Percentiles rank a stretch among this genome's conserved stretches.
These are phyloP conservation scores for Sphagnum fallax DNA, from an alignment of 228 moss, liverwort and hornwort species.

Conservation along the genomic window DNA sequence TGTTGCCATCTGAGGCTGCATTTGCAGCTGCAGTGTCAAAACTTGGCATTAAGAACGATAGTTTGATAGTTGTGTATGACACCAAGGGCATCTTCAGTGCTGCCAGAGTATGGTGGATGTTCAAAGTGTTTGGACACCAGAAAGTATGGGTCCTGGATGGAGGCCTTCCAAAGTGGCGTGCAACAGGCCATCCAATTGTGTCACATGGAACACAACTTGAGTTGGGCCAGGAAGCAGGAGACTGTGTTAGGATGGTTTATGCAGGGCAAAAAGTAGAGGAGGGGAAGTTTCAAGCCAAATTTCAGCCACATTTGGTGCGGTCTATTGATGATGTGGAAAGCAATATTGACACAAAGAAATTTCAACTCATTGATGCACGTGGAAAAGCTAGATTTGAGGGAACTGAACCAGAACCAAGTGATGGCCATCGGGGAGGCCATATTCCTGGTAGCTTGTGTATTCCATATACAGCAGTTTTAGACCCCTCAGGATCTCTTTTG, in stretches of 20 bases:
- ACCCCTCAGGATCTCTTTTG: slow-evolving; percentile 54
- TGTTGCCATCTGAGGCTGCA: slow-evolving; percentile 83
- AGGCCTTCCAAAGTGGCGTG: slow-evolving; percentile 81
- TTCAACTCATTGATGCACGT: slow-evolving; percentile 84
- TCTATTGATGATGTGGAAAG: slow-evolving; percentile 75
- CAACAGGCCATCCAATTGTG: slow-evolving; percentile 39
- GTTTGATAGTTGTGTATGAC: slow-evolving; percentile 75
- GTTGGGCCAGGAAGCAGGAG: slow-evolving; percentile 41
- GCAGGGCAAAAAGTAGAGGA: slow-evolving; percentile 58
- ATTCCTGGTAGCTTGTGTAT: slow-evolving; percentile 80
- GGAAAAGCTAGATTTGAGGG: slow-evolving; percentile 91
- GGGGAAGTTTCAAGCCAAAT: slow-evolving; percentile 56
- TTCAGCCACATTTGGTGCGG: slow-evolving; percentile 67
- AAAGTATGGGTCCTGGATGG: slow-evolving; percentile 95
- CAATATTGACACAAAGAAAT: slow-evolving; percentile 54
- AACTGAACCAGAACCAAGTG: slow-evolving; percentile 75
- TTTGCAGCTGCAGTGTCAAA: slow-evolving; percentile 84
- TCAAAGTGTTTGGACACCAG: slow-evolving; percentile 89
- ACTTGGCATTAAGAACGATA: slow-evolving; percentile 67
- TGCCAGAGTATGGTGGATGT: slow-evolving; percentile 99
- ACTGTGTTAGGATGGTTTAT: slow-evolving; percentile 60
- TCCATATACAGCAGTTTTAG: slow-evolving; percentile 78
- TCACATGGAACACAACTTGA: slow-evolving; percentile 40
- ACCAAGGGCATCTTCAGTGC: slow-evolving; percentile 94
- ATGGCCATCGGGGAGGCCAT: slow-evolving; percentile 77